Conservation (phyloP, 306 rosid species). For the Canavalia gladiata region DNA sequence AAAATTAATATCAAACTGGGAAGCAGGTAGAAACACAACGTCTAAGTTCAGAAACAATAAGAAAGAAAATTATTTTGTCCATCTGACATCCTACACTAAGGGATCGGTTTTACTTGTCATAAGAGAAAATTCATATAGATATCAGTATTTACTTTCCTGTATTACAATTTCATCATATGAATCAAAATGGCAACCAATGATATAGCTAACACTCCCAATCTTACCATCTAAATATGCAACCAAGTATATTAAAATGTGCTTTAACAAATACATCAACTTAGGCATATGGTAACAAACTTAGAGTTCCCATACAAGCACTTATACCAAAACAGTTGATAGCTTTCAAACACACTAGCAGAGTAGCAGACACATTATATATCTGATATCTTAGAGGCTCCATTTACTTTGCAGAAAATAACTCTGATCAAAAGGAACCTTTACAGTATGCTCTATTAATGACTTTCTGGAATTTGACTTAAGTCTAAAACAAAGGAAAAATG, state of each 20-base stretch:
- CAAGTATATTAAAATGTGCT: constrained; percentile 6
- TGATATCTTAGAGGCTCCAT: neutral
- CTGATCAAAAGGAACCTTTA: neutral
- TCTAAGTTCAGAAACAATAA: neutral
- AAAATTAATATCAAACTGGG: neutral
- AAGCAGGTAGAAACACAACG: neutral
- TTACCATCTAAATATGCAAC: constrained; percentile 2
- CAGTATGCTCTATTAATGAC: neutral
- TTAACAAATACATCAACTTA: constrained; percentile 8
- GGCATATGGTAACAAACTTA: neutral
- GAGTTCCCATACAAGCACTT: neutral
- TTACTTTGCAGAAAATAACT: neutral
- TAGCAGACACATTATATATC: neutral
- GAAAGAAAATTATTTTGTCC: neutral
- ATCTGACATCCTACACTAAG: neutral
- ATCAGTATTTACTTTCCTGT: neutral
- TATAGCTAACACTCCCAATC: constrained; percentile 10
- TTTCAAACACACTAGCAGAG: neutral
- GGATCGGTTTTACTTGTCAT: neutral
- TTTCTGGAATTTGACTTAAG: neutral
- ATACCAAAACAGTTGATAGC: neutral
- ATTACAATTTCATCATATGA: neutral
- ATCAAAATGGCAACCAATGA: neutral
- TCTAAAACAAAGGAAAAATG: neutral
- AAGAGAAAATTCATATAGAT: neutral